A percentile compares a stretch with the other conserved stretches of the same genome.
Evolutionary conservation across 2,329 filamentous ascomycete genomes (phyloP).

Genomic region (Ophiocordyceps australis): DNA sequence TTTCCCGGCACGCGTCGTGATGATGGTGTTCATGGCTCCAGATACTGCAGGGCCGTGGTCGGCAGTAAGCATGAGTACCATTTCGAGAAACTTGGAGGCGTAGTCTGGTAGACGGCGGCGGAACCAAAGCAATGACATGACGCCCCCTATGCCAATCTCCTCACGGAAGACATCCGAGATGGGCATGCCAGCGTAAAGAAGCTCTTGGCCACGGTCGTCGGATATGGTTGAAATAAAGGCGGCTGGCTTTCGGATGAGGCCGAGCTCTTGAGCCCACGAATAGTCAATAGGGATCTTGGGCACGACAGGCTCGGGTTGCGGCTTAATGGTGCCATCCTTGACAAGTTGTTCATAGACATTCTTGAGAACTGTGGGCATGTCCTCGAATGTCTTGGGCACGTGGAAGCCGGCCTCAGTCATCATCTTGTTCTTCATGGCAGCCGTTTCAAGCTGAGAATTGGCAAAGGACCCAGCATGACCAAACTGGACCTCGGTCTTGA

Average conservation of each 20-base stretch:
- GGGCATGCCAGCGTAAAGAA: conserved; percentile 96
- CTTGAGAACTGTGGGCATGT: conserved; percentile 62
- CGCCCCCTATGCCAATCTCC: conserved; percentile 97
- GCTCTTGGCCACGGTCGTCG: conserved; percentile 97
- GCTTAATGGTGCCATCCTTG: conserved; percentile 67
- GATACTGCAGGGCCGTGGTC: conserved; percentile 98
- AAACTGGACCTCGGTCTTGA: conserved; percentile 99
- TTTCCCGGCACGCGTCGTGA: conserved; percentile 97
- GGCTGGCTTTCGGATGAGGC: conserved; percentile 97
- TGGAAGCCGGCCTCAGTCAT: conserved; percentile 92
- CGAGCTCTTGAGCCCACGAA: conserved; percentile 98
- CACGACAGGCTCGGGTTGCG: conserved; percentile 73
- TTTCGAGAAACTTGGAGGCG: conserved; percentile 97
- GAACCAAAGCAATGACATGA: conserved; percentile 99
- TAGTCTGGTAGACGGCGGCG: conserved; percentile 89
- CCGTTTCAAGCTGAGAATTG: conserved; percentile 98
- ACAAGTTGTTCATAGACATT: conserved; percentile 80
- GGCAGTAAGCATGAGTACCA: conserved; percentile 99
- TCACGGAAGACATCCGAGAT: conserved; percentile 99
- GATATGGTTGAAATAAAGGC: conserved; percentile 99
- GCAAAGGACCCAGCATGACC: conserved; percentile 96
- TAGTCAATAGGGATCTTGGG: conserved; percentile 99
- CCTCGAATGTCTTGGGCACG: conserved; percentile 94
- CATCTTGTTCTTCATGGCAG: conserved; percentile 85
- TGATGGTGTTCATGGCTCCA: conserved; percentile 99